These are phyloP conservation scores for Colletotrichum graminicola DNA, from an alignment of 2,329 filamentous ascomycete species.

Conservation along the genomic window DNA sequence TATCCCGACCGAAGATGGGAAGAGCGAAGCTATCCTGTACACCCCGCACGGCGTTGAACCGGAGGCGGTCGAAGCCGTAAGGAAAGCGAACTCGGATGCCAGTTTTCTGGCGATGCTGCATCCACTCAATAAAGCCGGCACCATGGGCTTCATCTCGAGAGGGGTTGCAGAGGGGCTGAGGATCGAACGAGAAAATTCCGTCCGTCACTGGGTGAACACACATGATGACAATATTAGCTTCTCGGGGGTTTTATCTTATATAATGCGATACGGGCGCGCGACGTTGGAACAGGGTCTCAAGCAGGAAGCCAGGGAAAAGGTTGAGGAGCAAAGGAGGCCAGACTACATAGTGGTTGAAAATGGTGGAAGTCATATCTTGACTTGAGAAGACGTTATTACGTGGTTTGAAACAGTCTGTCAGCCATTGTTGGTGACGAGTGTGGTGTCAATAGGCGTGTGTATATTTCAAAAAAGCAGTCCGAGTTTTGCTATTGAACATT, in stretches of 20 bases:
- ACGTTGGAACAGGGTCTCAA: constrained; percentile 8
- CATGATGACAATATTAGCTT: neutral
- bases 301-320: constrained; percentile 12
- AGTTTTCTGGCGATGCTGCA: constrained; percentile 18
- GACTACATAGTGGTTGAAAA: constrained; percentile 4
- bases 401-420: too few species aligned
- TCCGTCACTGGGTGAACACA: constrained; percentile 8
- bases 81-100: neutral
- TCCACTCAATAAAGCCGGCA: constrained; percentile 9
- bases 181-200: neutral
- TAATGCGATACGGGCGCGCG: neutral
- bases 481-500: rapidly evolving
- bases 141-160: neutral
- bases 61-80: constrained; percentile 5
- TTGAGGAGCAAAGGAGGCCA: neutral
- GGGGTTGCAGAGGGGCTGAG: constrained; percentile 10
- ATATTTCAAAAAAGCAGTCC: neutral
- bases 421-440: too few species aligned
- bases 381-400: neutral
- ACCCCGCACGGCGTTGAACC: constrained; percentile 19
- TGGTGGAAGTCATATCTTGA: constrained; percentile 3
- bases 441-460: rapidly evolving
- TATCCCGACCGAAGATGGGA: neutral
- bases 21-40: constrained; percentile 21
- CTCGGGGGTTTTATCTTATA: neutral